Base-by-base conservation (phyloP, 2,329 filamentous ascomycete species). In the Periconia sp. region DNA sequence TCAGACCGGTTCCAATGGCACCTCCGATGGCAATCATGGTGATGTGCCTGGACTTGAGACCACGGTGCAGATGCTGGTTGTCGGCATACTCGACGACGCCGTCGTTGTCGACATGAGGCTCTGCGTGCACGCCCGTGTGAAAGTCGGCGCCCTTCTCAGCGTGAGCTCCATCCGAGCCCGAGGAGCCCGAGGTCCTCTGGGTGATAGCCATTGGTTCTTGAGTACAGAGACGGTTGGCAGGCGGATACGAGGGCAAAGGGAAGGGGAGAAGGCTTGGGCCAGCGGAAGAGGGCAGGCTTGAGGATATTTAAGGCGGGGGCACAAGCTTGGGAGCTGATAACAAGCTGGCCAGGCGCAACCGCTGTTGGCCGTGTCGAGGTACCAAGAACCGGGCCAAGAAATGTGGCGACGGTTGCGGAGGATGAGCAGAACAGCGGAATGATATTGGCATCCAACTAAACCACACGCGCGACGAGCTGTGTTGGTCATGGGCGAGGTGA, bases 1-100 rank as follows among this genome's bases (percentile, higher is more conserved):
- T 88, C 51, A 91, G 78, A 70, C 88, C 88, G 49, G 87, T 90
- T 61, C 74, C 88, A 55, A 91, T 85, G 57, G 88, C 87, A 70
- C 89, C 89, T 65, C 88, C 88, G 54, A 91, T 88, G 60, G 88
- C 88, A 74, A 85, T 85, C 82, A 85, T 85, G 63, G 80, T 79
- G 52, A 84, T 80, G 55, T 84, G 82, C 46, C 82, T 74, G 35
- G 81, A 79, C 57, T 79, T 78, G 19, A 84, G 74, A 43, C 80
- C 80, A 60, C 82, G 79, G 57, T 81, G 79, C 45, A 84, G 72
- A 55, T 77, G 66, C 47, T 52, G n/a, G 40, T 69, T 56, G 48
- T 72, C 71, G 1, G 44, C 10, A 52, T 71, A 62, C 2, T 60
- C n/a, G 19, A 62, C 58, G 27, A 60, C 64, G 33, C 69, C 70